Percentiles rank a stretch among this genome's conserved stretches.
These are phyloP conservation scores for Lanmaoa rubissima DNA, from an alignment of 768 basidiomycete genomes.

Conservation along the genomic window DNA sequence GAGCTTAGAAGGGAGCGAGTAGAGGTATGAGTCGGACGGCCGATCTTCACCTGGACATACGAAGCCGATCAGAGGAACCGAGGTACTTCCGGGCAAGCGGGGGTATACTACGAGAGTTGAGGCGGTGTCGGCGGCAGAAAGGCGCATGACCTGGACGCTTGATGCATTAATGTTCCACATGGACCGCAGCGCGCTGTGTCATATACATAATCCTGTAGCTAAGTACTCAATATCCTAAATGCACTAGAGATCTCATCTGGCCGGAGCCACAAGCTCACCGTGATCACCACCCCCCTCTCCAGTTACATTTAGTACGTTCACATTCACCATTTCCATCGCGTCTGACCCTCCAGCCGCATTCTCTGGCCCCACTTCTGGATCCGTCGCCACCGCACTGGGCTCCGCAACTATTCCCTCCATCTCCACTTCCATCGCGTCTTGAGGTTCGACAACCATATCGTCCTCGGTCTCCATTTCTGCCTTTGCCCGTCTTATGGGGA, in stretches of 20 bases:
- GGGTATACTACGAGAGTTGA: not conserved
- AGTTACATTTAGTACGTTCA: not conserved
- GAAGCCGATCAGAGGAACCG: not conserved
- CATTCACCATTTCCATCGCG: not conserved
- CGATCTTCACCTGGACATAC: not conserved
- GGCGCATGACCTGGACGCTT: not conserved
- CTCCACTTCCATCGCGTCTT: conserved; percentile 1
- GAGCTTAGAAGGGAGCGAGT: not conserved
- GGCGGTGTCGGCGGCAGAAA: not conserved
- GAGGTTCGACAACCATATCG: conserved; percentile 10
- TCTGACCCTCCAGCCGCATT: not conserved
- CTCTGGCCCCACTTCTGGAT: not conserved
- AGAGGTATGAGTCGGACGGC: too few species aligned
- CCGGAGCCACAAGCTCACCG: conserved; percentile 2
- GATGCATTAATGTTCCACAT: not conserved
- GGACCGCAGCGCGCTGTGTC: not conserved
- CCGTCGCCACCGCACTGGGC: not conserved
- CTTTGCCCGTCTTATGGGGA: conserved; percentile 37
- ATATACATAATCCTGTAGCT: not conserved
- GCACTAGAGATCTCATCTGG: conserved; percentile 8
- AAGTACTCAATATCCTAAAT: not conserved
- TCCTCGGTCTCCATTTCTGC: conserved; percentile 47
- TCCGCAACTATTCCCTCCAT: conserved; percentile 8
- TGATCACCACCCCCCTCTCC: not conserved
- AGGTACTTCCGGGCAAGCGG: not conserved